phyloP scores from a whole-genome alignment of 441 rosid genomes.

The Gossypium laxum region DNA sequence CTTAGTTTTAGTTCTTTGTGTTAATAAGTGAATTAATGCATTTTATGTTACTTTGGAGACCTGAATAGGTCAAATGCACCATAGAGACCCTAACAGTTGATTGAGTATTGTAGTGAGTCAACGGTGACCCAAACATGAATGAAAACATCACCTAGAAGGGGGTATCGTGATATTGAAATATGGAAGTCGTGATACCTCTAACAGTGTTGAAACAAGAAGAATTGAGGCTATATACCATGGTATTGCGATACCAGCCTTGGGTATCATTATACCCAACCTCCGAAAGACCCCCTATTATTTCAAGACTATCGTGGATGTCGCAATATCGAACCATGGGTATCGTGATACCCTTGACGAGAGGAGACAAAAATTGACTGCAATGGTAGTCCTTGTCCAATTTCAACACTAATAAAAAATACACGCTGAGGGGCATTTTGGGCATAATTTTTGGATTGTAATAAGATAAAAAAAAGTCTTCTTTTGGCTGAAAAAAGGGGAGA shows the following conservation, averaged over 20 bases:
- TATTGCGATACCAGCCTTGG: neutral
- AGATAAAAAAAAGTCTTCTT: neutral
- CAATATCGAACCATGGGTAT: neutral
- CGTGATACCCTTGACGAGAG: neutral
- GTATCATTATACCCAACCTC: neutral
- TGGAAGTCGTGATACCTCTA: neutral
- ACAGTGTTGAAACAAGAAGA: neutral
- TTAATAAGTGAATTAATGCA: neutral
- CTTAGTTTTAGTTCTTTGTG: neutral
- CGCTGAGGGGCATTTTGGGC: neutral
- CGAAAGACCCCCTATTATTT: neutral
- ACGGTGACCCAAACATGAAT: neutral
- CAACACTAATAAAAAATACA: neutral
- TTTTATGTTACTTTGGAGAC: neutral
- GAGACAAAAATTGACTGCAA: neutral
- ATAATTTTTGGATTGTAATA: too few relatives aligned
- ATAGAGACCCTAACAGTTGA: neutral
- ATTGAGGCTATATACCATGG: neutral
- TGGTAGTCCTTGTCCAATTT: neutral
- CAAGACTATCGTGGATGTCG: neutral
- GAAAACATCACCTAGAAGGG: neutral
- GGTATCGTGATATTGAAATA: neutral
- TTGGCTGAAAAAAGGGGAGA: neutral
- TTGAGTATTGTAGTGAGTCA: neutral
- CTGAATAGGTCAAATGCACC: neutral